These are phyloP conservation scores for Eragrostis nindensis DNA, from an alignment of 176 grass and related monocot species.

Conservation along the genomic window DNA sequence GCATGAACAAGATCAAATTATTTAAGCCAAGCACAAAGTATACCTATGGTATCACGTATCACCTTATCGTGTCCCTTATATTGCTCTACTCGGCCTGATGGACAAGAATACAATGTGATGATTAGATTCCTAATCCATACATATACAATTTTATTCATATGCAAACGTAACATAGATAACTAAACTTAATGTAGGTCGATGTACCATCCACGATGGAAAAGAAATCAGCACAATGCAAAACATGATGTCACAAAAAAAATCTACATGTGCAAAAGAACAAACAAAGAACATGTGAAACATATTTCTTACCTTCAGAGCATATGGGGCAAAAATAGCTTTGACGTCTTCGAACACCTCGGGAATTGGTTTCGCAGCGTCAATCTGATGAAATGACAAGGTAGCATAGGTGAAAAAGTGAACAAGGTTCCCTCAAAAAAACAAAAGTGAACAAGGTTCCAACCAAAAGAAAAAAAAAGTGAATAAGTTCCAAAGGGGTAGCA, in stretches of 20 bases:
- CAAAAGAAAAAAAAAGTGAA: constrained; percentile 42
- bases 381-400: constrained; percentile 49
- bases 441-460: no score
- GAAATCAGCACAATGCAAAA: constrained; percentile 8
- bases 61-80: constrained; percentile 26
- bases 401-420: constrained; percentile 15
- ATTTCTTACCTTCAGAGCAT: constrained; percentile 57
- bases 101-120: constrained; percentile 23
- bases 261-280: constrained; percentile 1
- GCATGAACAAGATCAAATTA: background rate
- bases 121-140: background rate
- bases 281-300: background rate
- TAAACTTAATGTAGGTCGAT: background rate
- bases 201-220: background rate
- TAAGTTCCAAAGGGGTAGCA: background rate
- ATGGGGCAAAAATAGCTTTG: constrained; percentile 72
- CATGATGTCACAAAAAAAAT: background rate
- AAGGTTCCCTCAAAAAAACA: no score
- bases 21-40: background rate
- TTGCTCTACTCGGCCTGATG: constrained; percentile 49
- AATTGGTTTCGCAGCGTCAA: constrained; percentile 83
- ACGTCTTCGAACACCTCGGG: constrained; percentile 86
- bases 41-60: constrained; percentile 46
- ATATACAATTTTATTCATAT: background rate
- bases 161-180: background rate